These are phyloP conservation scores for Flaveria brownii DNA, from an alignment of 129 eudicot genomes.

Conservation along the genomic window DNA sequence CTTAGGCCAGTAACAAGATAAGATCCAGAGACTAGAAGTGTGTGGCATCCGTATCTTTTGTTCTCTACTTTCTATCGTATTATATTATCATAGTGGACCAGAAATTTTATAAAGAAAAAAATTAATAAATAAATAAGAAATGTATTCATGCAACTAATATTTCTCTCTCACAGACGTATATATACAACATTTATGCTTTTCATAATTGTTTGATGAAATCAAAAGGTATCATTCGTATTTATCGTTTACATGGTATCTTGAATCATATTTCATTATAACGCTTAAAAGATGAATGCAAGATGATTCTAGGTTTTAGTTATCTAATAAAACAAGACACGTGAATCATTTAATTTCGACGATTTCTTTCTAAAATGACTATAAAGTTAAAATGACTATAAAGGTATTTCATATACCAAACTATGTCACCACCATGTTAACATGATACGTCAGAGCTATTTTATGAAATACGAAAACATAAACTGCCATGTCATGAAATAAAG, in stretches of 20 bases:
- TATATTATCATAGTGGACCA: background rate
- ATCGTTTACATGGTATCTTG: background rate
- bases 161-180: too few relatives aligned
- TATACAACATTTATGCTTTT: too few relatives aligned
- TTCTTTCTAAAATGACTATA: too few relatives aligned
- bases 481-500: too few relatives aligned
- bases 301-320: background rate
- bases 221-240: background rate
- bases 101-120: background rate
- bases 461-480: too few relatives aligned
- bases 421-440: too few relatives aligned
- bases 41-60: constrained; percentile 41
- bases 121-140: background rate
- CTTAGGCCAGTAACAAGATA: constrained; percentile 31
- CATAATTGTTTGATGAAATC: too few relatives aligned
- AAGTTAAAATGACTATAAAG: too few relatives aligned
- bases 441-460: too few relatives aligned
- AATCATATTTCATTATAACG: background rate
- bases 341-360: too few relatives aligned
- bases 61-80: background rate
- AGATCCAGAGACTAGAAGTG: constrained; percentile 37
- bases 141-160: background rate
- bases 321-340: too few relatives aligned
- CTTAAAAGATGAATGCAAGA: background rate
- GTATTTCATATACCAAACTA: too few relatives aligned